phyloP scores from a whole-genome alignment of 2,329 filamentous ascomycete genomes.

The Ophiosphaerella herpotricha region DNA sequence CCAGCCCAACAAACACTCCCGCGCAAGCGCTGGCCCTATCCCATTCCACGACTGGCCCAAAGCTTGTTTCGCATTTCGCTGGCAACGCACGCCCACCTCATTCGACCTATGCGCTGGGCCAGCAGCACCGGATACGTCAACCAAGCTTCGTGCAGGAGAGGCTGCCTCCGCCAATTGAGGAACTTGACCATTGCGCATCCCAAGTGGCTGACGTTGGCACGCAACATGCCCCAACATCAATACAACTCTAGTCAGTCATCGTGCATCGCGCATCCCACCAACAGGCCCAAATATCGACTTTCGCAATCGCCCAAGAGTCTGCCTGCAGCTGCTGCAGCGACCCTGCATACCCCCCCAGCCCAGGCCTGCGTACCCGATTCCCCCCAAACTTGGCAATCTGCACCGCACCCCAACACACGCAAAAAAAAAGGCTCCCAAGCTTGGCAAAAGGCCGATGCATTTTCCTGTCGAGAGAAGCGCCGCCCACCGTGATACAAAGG shows the following conservation, averaged over 20 bases:
- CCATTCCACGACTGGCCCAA: constrained; percentile 29
- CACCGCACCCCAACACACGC: constrained; percentile 1
- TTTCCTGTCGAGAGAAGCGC: constrained; percentile 21
- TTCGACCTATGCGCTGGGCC: constrained; percentile 23
- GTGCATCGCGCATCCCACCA: background rate
- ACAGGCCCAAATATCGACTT: constrained; percentile 1
- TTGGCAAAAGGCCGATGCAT: constrained; percentile 1
- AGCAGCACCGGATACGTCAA: constrained; percentile 2
- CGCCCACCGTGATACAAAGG: constrained; percentile 9
- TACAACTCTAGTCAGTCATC: background rate
- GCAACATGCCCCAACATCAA: constrained; percentile 2
- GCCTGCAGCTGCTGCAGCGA: background rate
- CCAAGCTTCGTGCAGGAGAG: constrained; percentile 19
- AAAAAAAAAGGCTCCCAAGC: background rate
- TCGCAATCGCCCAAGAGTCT: background rate
- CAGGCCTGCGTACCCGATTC: too few species aligned
- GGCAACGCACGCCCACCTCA: constrained; percentile 28
- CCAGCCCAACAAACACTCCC: constrained; percentile 8
- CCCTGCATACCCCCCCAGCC: too few species aligned
- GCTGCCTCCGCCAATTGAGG: constrained; percentile 16
- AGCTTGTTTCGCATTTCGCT: constrained; percentile 35
- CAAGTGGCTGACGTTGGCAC: constrained; percentile 35
- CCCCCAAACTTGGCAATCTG: too few species aligned
- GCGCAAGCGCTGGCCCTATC: constrained; percentile 37
- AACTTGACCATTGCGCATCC: background rate